Base-by-base conservation (phyloP, 1,139 yeast genomes). In the Geotrichum cucujoidarum region DNA sequence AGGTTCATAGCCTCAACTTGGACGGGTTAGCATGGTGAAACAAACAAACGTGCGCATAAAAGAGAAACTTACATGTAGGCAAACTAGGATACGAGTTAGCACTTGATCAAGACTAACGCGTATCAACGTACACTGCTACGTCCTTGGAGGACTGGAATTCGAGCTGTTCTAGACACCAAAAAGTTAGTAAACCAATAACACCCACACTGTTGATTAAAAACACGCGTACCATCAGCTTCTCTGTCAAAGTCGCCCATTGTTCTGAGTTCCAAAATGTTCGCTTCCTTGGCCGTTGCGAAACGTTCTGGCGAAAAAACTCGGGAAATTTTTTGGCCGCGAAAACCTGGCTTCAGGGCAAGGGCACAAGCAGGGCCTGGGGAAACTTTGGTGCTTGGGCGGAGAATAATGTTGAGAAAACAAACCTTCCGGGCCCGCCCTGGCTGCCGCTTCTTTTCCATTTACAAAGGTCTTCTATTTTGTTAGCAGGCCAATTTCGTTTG, bases 1-100 rank as follows among this genome's bases (percentile, higher is more conserved):
- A 51, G 43, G 22, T 48, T 51, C 53, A 51, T 51, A 8, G 47
- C 53, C 45, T 51, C 53, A 25, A 51, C 53, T 51, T n/a, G 35
- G 17, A 44, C 24, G 34, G 7, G 21, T 21, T 33, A 34, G 22
- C 22, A 16, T 47, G 30, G 27, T 45, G 43, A 11, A 20, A 41
- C 31, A 30, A 11, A 5, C 2, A 36, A n/a, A 20, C n/a, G 11
- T 14, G 4, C 30, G 13, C 11, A 20, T n/a, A n/a, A 6, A 24
- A 5, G 11, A 37, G 14, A 10, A 16, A 44, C 45, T 24, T 40
- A 48, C 45, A 43, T 18, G 48, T 35, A 27, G 45, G 32, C 40
- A 44, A 44, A 11, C 45, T 48, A 33, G 6, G 47, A 47, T 42
- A 40, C 50, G 50, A n/a, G 51, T 48, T 48, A 48, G 51, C 36